Base-by-base conservation (phyloP, 2,329 filamentous ascomycete genomes). In the Chaetothyriales sp. region DNA sequence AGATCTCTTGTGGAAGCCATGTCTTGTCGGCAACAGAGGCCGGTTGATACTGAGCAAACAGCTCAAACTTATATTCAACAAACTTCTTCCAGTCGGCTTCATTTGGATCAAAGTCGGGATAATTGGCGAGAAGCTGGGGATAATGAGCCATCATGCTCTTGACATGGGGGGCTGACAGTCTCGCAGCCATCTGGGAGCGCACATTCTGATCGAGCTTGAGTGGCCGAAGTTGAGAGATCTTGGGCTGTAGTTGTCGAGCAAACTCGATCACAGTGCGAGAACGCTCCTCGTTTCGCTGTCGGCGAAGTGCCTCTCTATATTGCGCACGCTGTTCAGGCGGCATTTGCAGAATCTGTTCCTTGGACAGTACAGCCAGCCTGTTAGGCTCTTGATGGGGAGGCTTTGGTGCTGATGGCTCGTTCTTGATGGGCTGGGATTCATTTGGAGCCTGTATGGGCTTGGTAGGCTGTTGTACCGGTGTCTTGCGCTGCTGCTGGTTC, bases 1-100 rank as follows among this genome's bases (percentile, higher is more conserved):
- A 66, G 36, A 71, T 60, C 18, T 73, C 71, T 44, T 54, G 56
- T 6, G 59, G 56, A 28, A 67, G 66, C 20, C 69, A 61, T 3
- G 62, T 61, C 63, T 68, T 70, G 36, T 70, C 25, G 51, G 44
- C 8, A 52, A 49, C 15, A 49, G 50, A 3, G 63, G 61, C 51
- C 68, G 70, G 57, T 69, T 47, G 45, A 28, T 47, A 72, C 53
- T 73, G 71, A 44, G 66, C 65, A 63, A 72, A 66, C 47, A 73
- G 61, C 56, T 70, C 64, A 42, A 70, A 61, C 36, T 70, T 68
- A 65, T 71, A 55, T 25, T 53, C 51, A 25, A 44, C 51, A 25
- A 57, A 25, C 22, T 55, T 48, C 54, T 53, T 60, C 51, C 59
- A 52, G 9, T 47, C 49, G 46, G 44, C 22, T n/a, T 73, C 70